phyloP scores from a whole-genome alignment of 2,329 filamentous ascomycete species.

The Xylariaceae sp. region DNA sequence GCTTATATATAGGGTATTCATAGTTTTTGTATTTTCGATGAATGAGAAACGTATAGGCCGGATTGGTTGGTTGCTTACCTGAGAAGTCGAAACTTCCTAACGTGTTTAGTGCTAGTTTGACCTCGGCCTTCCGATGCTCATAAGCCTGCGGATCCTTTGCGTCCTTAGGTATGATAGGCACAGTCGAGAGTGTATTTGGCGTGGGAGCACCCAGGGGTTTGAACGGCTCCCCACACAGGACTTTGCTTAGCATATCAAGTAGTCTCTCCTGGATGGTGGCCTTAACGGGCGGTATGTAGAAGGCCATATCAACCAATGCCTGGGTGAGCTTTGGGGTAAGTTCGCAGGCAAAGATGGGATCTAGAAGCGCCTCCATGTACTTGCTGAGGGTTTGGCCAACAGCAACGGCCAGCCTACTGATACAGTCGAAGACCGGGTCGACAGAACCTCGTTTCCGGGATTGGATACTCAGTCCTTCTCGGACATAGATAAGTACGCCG shows the following conservation, averaged over 20 bases:
- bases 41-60: neutral
- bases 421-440: constrained; percentile 92
- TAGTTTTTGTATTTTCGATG: neutral
- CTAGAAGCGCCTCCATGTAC: constrained; percentile 93
- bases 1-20: constrained; percentile 2
- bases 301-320: constrained; percentile 96
- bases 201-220: constrained; percentile 89
- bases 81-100: constrained; percentile 97
- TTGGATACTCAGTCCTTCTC: constrained; percentile 84
- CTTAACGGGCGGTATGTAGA: constrained; percentile 95
- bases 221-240: constrained; percentile 90
- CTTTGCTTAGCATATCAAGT: constrained; percentile 91
- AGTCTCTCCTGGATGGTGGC: constrained; percentile 90
- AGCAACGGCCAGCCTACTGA: constrained; percentile 92
- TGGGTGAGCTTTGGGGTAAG: constrained; percentile 92
- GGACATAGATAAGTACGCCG: constrained; percentile 88
- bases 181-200: constrained; percentile 74
- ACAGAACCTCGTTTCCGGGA: constrained; percentile 67
- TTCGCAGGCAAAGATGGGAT: constrained; percentile 96
- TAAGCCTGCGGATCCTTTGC: constrained; percentile 81
- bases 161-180: constrained; percentile 85
- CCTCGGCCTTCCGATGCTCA: constrained; percentile 79
- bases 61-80: constrained; percentile 41
- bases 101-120: constrained; percentile 91
- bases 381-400: constrained; percentile 97